Evolutionary conservation across 2,329 filamentous ascomycete genomes (phyloP).

Genomic region (Parafenestella ontariensis): DNA sequence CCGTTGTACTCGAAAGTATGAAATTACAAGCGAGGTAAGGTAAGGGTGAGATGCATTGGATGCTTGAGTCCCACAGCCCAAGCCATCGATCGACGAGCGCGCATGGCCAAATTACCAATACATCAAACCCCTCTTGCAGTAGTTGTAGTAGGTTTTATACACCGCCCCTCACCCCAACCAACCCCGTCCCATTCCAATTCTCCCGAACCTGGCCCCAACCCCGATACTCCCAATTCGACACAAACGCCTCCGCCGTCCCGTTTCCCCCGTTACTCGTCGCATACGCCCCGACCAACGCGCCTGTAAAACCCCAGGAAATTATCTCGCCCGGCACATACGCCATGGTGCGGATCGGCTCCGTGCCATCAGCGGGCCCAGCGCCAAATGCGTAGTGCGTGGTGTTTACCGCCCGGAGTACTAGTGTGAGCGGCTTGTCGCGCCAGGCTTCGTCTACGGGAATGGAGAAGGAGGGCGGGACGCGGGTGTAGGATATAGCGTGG

Average conservation of each 20-base stretch:
- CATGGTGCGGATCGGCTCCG: slow-evolving; percentile 17
- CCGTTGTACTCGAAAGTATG: no score
- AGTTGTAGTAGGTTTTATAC: no score
- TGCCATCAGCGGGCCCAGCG: slow-evolving; percentile 25
- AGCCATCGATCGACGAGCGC: no score
- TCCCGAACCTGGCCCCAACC: slow-evolving; percentile 28
- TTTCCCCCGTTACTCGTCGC: slow-evolving; percentile 60
- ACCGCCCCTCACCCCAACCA: no score
- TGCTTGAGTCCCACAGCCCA: no score
- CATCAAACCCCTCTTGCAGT: no score
- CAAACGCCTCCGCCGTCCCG: slow-evolving; percentile 55
- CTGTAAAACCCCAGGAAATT: slow-evolving; percentile 47
- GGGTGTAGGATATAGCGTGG: slow-evolving; percentile 52
- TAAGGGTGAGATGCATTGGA: no score
- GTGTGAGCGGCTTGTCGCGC: slow-evolving; percentile 44
- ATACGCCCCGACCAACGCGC: slow-evolving; percentile 60
- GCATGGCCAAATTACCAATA: no score
- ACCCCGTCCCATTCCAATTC: slow-evolving; percentile 3
- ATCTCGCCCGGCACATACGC: slow-evolving; percentile 33
- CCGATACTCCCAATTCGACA: slow-evolving; percentile 55
- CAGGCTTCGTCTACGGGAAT: slow-evolving; percentile 52
- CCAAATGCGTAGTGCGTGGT: slow-evolving; percentile 54
- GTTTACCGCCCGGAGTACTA: slow-evolving; percentile 55
- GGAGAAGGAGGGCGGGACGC: slow-evolving; percentile 48
- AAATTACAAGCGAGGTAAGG: no score